Conservation (phyloP, 164 flowering plant genomes). For the Warburgia ugandensis region DNA sequence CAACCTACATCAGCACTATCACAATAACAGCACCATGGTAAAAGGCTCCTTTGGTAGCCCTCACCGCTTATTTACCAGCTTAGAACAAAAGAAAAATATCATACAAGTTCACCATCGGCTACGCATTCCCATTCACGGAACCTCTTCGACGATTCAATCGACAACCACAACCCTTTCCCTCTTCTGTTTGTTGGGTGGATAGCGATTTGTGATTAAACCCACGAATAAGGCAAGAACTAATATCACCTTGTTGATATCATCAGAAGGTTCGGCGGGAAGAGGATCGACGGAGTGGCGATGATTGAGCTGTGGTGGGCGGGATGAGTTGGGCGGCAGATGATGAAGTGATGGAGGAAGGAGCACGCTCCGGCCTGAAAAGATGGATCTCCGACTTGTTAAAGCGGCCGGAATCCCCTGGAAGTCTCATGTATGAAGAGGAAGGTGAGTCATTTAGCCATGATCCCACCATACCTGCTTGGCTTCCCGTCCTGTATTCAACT, state of each 20-base stretch:
- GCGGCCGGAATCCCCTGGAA: slow-evolving; percentile 75
- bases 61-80: slow-evolving; percentile 2
- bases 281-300: slow-evolving; percentile 5
- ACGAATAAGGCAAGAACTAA: neutral
- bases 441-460: slow-evolving; percentile 54
- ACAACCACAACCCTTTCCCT: neutral
- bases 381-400: slow-evolving; percentile 43
- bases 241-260: slow-evolving; percentile 5
- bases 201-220: neutral
- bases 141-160: too few species aligned
- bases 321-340: slow-evolving; percentile 14
- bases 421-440: slow-evolving; percentile 55
- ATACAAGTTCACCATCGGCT: neutral
- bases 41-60: slow-evolving; percentile 8
- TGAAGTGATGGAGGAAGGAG: slow-evolving; percentile 20
- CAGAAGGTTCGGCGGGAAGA: slow-evolving; percentile 1
- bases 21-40: neutral
- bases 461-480: slow-evolving; percentile 12
- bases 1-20: too few species aligned
- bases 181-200: neutral
- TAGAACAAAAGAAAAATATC: neutral
- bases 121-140: too few species aligned
- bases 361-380: slow-evolving; percentile 23
- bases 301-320: neutral
- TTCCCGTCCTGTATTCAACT: slow-evolving; percentile 49